Evolutionary conservation across 2,329 filamentous ascomycete species (phyloP).

Genomic region (Beauveria sp.): DNA sequence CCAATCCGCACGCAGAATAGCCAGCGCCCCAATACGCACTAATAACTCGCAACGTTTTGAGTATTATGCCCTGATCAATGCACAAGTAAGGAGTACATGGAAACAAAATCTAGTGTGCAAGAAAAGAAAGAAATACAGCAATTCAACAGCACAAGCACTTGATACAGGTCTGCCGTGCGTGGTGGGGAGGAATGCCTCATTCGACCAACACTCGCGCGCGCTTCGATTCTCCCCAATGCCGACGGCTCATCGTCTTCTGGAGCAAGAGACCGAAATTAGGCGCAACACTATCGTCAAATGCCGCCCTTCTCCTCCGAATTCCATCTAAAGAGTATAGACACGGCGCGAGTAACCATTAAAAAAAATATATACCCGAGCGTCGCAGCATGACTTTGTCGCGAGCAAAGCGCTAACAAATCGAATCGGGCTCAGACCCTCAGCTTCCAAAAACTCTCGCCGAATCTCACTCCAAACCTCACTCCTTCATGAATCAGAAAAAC

Average conservation of each 20-base stretch:
- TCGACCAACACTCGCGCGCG: no score
- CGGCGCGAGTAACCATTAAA: background rate
- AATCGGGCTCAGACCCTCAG: background rate
- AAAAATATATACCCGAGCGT: background rate
- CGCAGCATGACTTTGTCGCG: background rate
- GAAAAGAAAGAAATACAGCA: no score
- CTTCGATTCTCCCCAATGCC: no score
- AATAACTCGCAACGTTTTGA: background rate
- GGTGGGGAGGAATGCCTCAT: no score
- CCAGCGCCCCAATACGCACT: background rate
- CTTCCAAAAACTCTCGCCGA: background rate
- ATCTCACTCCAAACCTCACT: background rate
- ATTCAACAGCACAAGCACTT: no score
- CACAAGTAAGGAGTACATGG: no score
- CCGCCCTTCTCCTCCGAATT: no score
- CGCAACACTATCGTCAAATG: no score
- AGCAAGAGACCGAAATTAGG: no score
- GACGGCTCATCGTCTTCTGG: no score
- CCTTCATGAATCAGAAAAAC: background rate
- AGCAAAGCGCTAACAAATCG: background rate
- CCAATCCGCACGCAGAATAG: background rate
- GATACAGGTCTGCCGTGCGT: no score
- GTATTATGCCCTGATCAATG: background rate
- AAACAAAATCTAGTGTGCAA: no score
- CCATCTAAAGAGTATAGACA: background rate